A percentile compares a stretch with the other conserved stretches of the same genome.
Evolutionary conservation across 192 early-diverging fungal species (phyloP).

Genomic region (Chytriomyces hyalinus): DNA sequence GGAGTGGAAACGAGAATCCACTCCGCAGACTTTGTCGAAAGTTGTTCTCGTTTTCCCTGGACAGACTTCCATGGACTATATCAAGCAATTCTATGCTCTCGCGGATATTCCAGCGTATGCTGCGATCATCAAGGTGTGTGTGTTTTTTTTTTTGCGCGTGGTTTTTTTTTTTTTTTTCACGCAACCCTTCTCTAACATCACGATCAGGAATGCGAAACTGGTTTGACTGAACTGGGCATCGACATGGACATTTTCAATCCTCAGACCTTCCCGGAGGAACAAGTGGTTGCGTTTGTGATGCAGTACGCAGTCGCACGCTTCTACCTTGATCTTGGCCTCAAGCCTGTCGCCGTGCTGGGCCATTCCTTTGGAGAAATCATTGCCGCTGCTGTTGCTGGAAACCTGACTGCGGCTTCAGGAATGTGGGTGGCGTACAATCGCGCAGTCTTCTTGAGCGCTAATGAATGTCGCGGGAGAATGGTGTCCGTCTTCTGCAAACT

Average conservation of each 20-base stretch:
- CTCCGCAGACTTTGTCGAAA: background rate
- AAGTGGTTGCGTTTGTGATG: background rate
- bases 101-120: background rate
- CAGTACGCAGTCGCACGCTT: slow-evolving; percentile 7
- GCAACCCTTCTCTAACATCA: too few species aligned
- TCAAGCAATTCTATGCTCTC: too few species aligned
- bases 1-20: background rate
- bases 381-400: slow-evolving; percentile 14
- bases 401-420: background rate
- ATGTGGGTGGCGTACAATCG: background rate
- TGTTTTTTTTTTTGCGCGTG: background rate
- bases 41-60: slow-evolving; percentile 20
- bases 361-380: slow-evolving; percentile 27
- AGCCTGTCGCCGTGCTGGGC: slow-evolving; percentile 2
- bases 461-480: background rate
- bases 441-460: background rate
- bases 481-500: background rate
- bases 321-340: background rate
- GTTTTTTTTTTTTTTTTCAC: too few species aligned
- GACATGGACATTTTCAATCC: background rate
- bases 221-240: slow-evolving; percentile 1
- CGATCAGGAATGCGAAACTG: background rate
- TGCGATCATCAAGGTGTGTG: background rate
- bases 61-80: slow-evolving; percentile 9
- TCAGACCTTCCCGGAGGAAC: slow-evolving; percentile 3